These are phyloP conservation scores for Phytomonas serpens DNA, from an alignment of 208 protist species.

Conservation along the genomic window DNA sequence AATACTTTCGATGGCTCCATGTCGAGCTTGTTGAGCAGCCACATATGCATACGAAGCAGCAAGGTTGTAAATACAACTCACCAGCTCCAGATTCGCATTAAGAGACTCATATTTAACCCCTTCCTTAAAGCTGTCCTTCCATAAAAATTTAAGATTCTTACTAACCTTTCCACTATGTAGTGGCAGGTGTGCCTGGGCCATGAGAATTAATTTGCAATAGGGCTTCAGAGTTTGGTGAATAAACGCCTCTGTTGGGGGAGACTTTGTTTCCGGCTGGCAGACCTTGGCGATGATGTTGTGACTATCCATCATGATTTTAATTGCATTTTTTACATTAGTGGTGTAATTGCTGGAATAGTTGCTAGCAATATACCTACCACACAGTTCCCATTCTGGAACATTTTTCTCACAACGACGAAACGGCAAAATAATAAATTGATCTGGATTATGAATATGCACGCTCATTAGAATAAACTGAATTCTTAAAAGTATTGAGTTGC, in stretches of 20 bases:
- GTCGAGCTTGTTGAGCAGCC: slow-evolving; percentile 31
- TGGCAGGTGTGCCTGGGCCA: slow-evolving; percentile 72
- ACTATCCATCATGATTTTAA: slow-evolving; percentile 56
- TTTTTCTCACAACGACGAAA: slow-evolving; percentile 65
- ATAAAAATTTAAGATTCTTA: slow-evolving; percentile 48
- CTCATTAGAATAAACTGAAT: neutral
- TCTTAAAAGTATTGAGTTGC: neutral
- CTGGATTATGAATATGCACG: slow-evolving; percentile 28
- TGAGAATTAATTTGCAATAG: slow-evolving; percentile 63
- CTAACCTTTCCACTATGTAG: slow-evolving; percentile 44
- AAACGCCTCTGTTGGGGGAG: slow-evolving; percentile 43
- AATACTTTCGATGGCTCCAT: slow-evolving; percentile 34
- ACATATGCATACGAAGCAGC: slow-evolving; percentile 61
- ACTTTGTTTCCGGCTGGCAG: slow-evolving; percentile 40
- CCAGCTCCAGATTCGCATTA: slow-evolving; percentile 66
- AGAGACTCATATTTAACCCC: slow-evolving; percentile 44
- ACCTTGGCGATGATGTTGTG: slow-evolving; percentile 65
- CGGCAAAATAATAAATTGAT: slow-evolving; percentile 61
- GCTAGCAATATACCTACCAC: slow-evolving; percentile 47
- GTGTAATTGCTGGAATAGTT: slow-evolving; percentile 65
- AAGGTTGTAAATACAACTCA: slow-evolving; percentile 80
- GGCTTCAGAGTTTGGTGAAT: slow-evolving; percentile 52
- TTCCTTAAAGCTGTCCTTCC: slow-evolving; percentile 67
- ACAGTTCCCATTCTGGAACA: slow-evolving; percentile 54
- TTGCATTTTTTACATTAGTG: slow-evolving; percentile 35